Evolutionary conservation across 148 eudicot genomes (phyloP).

Genomic region (Heliosperma pusillum): DNA sequence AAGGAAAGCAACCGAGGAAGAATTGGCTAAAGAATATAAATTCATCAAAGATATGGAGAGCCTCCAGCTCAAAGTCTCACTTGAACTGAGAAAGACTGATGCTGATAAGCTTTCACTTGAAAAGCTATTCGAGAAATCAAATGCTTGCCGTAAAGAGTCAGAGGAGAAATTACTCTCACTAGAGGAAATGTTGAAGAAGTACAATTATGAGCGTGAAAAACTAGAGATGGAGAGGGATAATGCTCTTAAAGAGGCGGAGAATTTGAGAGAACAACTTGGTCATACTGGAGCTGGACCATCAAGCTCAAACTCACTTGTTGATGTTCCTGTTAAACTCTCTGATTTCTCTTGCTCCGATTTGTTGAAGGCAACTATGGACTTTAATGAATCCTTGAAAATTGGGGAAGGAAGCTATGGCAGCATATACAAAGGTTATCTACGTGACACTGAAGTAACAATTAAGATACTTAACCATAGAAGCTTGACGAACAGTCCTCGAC

Average conservation of each 20-base stretch:
- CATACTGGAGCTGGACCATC: slow-evolving; percentile 25
- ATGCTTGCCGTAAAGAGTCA: slow-evolving; percentile 35
- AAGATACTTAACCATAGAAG: slow-evolving; percentile 48
- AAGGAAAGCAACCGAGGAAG: slow-evolving; percentile 33
- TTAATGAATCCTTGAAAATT: slow-evolving; percentile 53
- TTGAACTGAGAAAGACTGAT: slow-evolving; percentile 37
- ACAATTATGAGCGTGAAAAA: slow-evolving; percentile 61
- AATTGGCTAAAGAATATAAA: slow-evolving; percentile 21
- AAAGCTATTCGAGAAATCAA: slow-evolving; percentile 35
- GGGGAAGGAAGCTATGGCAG: slow-evolving; percentile 78
- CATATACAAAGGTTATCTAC: slow-evolving; percentile 55
- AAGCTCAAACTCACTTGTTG: slow-evolving; percentile 11
- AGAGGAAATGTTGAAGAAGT: slow-evolving; percentile 52
- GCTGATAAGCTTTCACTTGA: slow-evolving; percentile 53
- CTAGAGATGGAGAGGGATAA: slow-evolving; percentile 49
- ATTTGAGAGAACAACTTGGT: slow-evolving; percentile 39
- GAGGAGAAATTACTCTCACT: slow-evolving; percentile 60
- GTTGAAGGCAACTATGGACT: slow-evolving; percentile 57
- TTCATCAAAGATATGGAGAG: slow-evolving; percentile 37
- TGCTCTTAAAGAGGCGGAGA: slow-evolving; percentile 52
- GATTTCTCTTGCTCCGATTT: slow-evolving; percentile 60
- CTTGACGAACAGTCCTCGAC: slow-evolving; percentile 44
- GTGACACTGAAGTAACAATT: slow-evolving; percentile 68
- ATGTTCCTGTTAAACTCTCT: slow-evolving; percentile 25
- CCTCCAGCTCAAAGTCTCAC: slow-evolving; percentile 26